Conservation (phyloP, 768 basidiomycete genomes). For the Russula dissimulans region DNA sequence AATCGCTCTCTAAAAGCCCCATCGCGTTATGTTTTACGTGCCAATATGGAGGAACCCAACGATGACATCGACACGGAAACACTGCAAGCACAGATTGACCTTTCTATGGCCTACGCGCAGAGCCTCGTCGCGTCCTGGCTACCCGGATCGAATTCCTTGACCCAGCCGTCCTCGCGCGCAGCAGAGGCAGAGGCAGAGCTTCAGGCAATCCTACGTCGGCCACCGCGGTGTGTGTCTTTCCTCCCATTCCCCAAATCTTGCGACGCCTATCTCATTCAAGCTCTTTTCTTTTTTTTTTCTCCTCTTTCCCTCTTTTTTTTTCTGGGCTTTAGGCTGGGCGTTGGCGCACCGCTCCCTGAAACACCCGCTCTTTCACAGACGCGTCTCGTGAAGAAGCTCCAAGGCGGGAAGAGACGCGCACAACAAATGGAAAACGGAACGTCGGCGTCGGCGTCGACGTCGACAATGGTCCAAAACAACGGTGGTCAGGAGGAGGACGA, state of each 20-base stretch:
- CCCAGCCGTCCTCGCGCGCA: constrained; percentile 15
- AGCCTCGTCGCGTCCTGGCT: constrained; percentile 73
- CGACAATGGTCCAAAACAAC: background rate
- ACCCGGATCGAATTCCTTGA: constrained; percentile 24
- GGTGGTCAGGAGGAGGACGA: constrained; percentile 37
- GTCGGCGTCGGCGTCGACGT: constrained; percentile 15
- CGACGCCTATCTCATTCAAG: background rate
- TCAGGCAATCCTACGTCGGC: constrained; percentile 57
- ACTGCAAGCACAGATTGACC: constrained; percentile 75
- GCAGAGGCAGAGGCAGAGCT: constrained; percentile 38
- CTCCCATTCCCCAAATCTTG: background rate
- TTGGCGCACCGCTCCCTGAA: constrained; percentile 57
- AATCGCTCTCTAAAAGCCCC: background rate
- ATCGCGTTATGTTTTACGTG: constrained; percentile 3
- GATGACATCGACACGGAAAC: constrained; percentile 53
- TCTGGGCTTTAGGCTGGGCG: constrained; percentile 47
- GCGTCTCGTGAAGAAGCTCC: constrained; percentile 51
- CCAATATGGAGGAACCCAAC: constrained; percentile 35
- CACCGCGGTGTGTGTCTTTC: constrained; percentile 47
- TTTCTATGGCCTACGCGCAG: constrained; percentile 69
- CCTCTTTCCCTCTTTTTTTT: background rate
- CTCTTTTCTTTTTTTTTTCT: background rate
- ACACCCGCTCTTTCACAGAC: constrained; percentile 26
- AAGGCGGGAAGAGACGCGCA: constrained; percentile 38
- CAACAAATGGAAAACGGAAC: constrained; percentile 33